Conservation (phyloP, 148 eudicot species). For the Vaccinium macrocarpon region DNA sequence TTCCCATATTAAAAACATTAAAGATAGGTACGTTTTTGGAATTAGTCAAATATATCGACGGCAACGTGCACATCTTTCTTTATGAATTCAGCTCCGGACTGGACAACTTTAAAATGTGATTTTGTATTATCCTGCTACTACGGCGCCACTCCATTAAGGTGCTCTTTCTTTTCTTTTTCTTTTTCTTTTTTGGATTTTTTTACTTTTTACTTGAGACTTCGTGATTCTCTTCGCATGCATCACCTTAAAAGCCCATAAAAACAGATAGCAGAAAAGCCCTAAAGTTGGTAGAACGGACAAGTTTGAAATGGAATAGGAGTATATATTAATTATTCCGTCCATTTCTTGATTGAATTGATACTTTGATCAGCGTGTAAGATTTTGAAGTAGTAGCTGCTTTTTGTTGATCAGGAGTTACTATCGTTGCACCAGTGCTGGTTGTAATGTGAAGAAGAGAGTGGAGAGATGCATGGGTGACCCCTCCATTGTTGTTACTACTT, state of each 20-base stretch:
- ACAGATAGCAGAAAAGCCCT: no score
- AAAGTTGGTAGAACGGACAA: no score
- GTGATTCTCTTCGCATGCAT: no score
- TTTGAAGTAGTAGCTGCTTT: neutral
- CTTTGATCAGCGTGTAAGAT: neutral
- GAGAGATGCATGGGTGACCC: constrained; percentile 71
- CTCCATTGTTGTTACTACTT: constrained; percentile 72
- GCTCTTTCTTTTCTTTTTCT: no score
- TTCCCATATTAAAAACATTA: neutral
- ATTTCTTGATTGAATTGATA: no score
- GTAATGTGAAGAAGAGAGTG: constrained; percentile 93
- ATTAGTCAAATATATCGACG: neutral
- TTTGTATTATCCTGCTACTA: neutral
- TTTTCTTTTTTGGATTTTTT: no score
- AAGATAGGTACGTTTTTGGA: no score
- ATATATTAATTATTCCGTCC: no score
- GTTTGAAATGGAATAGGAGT: no score
- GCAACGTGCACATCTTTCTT: neutral
- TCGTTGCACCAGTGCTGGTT: constrained; percentile 73
- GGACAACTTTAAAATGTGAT: neutral
- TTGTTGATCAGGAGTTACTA: constrained; percentile 71
- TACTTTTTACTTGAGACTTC: no score
- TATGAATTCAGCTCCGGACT: neutral
- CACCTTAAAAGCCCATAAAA: no score
- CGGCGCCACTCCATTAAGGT: no score